Percentiles rank a stretch among this genome's conserved stretches.
Evolutionary conservation across 371 early-diverging fungal genomes (phyloP).

Genomic region (Haplosporangium sp.): DNA sequence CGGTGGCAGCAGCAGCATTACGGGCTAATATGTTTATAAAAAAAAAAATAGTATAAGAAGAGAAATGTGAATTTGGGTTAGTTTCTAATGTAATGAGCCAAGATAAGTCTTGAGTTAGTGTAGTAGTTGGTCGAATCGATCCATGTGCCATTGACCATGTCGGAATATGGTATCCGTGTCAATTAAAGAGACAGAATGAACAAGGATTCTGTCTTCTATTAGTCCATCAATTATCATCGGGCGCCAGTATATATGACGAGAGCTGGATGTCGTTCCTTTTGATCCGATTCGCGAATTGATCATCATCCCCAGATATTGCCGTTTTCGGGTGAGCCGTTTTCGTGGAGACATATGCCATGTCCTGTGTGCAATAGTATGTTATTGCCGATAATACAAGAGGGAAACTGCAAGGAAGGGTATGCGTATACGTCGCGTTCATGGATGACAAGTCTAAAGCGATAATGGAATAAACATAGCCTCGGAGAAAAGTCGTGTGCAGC

Average conservation of each 20-base stretch:
- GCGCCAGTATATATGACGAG: no score
- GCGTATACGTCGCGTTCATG: neutral
- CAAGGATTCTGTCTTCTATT: no score
- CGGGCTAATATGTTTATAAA: slow-evolving; percentile 32
- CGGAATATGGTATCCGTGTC: neutral
- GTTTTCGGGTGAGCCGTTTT: slow-evolving; percentile 8
- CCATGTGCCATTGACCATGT: no score
- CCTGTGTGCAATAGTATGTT: neutral
- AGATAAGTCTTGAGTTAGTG: no score
- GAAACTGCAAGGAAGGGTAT: no score
- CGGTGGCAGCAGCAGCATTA: slow-evolving; percentile 26
- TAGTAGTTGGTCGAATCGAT: no score
- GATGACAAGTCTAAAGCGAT: neutral
- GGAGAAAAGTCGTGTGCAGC: no score
- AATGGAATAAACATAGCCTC: neutral
- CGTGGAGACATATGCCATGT: slow-evolving; percentile 3
- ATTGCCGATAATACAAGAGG: neutral
- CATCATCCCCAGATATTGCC: slow-evolving; percentile 38
- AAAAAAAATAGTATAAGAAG: neutral
- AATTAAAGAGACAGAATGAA: no score
- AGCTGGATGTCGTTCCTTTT: no score
- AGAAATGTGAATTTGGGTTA: neutral
- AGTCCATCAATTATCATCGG: no score
- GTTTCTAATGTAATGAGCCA: neutral
- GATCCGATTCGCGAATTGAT: neutral